Percentiles rank a stretch among this genome's conserved stretches.
Evolutionary conservation across 768 basidiomycete species (phyloP).

Genomic region (Lactifluus subvellereus): DNA sequence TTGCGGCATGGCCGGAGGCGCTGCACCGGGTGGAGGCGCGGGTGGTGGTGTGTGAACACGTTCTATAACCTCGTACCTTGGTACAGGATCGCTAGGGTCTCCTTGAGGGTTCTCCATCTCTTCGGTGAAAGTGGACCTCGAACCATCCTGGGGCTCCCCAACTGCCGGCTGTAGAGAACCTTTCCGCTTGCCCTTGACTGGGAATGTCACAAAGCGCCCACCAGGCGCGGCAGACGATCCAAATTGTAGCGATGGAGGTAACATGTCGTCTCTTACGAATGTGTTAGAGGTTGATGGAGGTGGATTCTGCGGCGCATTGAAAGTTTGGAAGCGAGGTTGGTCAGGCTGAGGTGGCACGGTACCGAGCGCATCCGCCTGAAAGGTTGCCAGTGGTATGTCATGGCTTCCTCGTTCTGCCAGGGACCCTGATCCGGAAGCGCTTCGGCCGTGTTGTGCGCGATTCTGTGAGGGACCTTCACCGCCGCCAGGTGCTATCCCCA

Average conservation of each 20-base stretch:
- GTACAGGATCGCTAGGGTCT: constrained; percentile 33
- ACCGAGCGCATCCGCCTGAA: constrained; percentile 7
- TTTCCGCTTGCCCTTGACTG: constrained; percentile 38
- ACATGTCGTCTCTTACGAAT: neutral
- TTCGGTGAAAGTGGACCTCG: constrained; percentile 18
- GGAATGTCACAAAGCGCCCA: constrained; percentile 65
- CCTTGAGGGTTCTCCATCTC: constrained; percentile 1
- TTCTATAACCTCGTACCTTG: constrained; percentile 35
- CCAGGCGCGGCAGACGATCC: constrained; percentile 27
- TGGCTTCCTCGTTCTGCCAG: neutral
- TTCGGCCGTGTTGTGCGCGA: neutral
- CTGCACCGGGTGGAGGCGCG: constrained; percentile 42
- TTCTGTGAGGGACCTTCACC: neutral
- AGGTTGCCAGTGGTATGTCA: neutral
- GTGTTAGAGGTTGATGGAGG: neutral
- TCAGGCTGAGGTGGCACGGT: neutral
- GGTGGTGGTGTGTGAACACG: constrained; percentile 34
- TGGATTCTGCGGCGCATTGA: neutral
- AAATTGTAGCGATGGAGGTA: constrained; percentile 2
- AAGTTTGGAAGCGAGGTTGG: neutral
- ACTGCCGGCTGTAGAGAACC: constrained; percentile 17
- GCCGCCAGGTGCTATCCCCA: neutral
- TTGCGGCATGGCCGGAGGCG: constrained; percentile 29
- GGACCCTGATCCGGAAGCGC: neutral
- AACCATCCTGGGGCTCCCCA: constrained; percentile 17